Evolutionary conservation across 2,329 filamentous ascomycete genomes (phyloP).

Genomic region (Colletotrichum viniferum): DNA sequence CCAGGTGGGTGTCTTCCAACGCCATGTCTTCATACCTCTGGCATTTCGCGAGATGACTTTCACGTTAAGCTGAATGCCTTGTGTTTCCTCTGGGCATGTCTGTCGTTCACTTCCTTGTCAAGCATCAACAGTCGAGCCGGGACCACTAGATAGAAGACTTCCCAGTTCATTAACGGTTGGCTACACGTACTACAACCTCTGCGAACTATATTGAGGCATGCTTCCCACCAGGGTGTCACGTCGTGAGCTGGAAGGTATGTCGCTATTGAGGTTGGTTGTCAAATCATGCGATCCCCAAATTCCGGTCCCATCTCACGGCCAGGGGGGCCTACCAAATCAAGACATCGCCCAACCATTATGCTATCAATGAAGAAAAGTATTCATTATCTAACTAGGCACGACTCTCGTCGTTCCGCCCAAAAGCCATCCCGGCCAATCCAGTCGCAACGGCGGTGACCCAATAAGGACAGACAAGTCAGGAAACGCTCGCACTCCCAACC

Average conservation of each 20-base stretch:
- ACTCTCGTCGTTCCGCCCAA: not conserved
- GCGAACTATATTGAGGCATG: not conserved
- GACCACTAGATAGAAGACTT: not conserved
- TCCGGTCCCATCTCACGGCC: not conserved
- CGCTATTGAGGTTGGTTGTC: not conserved
- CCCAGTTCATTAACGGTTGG: not conserved
- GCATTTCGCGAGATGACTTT: not conserved
- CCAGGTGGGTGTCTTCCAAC: not conserved
- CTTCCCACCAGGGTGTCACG: not conserved
- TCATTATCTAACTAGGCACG: not conserved
- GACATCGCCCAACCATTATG: not conserved
- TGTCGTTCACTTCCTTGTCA: not conserved
- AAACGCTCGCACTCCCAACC: slow-evolving; percentile 5
- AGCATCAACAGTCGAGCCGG: not conserved
- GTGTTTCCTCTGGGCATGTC: not conserved
- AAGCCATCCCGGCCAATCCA: not conserved
- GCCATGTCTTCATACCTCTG: not conserved
- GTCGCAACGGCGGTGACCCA: not conserved
- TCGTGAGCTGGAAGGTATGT: not conserved
- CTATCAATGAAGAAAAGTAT: not conserved
- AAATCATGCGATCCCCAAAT: not conserved
- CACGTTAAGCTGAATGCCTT: not conserved
- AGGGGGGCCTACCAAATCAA: not conserved
- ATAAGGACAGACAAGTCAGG: slow-evolving; percentile 13
- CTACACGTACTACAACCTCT: not conserved